Percentiles rank a stretch among this genome's conserved stretches.
Evolutionary conservation across 2,329 filamentous ascomycete genomes (phyloP).

Genomic region (Paracamarosporium sp.): DNA sequence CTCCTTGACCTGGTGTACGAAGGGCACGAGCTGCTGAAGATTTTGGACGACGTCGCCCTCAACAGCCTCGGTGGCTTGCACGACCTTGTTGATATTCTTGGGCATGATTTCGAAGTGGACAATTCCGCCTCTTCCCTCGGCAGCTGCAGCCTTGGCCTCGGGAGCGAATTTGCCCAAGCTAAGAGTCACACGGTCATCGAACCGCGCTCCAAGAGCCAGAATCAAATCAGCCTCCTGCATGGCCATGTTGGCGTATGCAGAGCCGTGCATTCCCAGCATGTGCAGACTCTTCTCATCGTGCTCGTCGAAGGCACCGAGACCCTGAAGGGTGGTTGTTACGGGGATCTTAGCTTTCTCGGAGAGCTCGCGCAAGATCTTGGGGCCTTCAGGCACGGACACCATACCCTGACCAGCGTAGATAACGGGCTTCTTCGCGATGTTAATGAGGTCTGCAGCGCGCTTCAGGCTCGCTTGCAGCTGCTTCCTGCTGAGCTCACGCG

Average conservation of each 20-base stretch:
- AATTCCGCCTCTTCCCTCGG: conserved; percentile 88
- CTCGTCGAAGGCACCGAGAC: conserved; percentile 91
- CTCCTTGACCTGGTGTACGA: conserved; percentile 68
- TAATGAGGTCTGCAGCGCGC: conserved; percentile 82
- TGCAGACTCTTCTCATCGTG: conserved; percentile 92
- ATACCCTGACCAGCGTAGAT: conserved; percentile 95
- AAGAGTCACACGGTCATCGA: conserved; percentile 93
- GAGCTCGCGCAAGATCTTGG: conserved; percentile 81
- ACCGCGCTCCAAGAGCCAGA: conserved; percentile 89
- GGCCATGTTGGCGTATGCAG: conserved; percentile 96
- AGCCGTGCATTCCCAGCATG: conserved; percentile 99
- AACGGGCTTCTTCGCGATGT: conserved; percentile 89
- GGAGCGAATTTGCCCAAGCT: conserved; percentile 88
- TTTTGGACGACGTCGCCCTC: conserved; percentile 91
- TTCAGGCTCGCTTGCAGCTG: conserved; percentile 76
- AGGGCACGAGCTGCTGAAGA: conserved; percentile 75
- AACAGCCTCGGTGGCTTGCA: conserved; percentile 93
- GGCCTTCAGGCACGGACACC: conserved; percentile 78
- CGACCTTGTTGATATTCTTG: conserved; percentile 99
- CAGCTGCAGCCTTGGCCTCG: conserved; percentile 81
- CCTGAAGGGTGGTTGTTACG: conserved; percentile 94
- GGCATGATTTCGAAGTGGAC: conserved; percentile 98
- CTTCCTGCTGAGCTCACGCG: conserved; percentile 73
- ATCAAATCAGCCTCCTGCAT: conserved; percentile 98
- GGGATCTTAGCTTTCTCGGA: conserved; percentile 89